Conservation (phyloP, 208 protist species). For the Porcisia hertigi region DNA sequence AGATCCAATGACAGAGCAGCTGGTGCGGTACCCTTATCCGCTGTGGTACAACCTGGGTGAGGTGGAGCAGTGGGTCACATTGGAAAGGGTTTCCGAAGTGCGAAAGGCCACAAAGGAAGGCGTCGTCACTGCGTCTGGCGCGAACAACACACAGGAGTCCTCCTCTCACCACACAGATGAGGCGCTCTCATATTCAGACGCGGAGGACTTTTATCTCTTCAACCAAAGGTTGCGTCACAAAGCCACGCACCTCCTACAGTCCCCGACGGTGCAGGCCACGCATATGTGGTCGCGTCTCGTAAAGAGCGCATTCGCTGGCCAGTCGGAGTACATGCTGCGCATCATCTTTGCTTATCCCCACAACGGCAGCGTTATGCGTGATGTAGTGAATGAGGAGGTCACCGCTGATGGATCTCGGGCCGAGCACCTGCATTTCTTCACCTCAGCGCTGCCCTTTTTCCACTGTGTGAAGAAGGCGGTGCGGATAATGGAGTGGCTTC, state of each 20-base stretch:
- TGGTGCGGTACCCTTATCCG: slow-evolving; percentile 23
- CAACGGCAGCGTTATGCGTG: slow-evolving; percentile 69
- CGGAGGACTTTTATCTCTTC: slow-evolving; percentile 25
- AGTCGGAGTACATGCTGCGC: slow-evolving; percentile 62
- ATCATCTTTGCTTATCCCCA: slow-evolving; percentile 78
- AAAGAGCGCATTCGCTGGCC: slow-evolving; percentile 35
- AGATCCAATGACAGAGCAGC: slow-evolving; percentile 34
- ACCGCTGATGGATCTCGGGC: slow-evolving; percentile 19
- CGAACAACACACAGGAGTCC: not conserved
- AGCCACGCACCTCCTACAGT: slow-evolving; percentile 13
- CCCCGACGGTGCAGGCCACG: slow-evolving; percentile 8
- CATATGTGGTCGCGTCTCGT: slow-evolving; percentile 27
- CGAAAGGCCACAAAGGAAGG: not conserved
- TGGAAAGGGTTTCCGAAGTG: not conserved
- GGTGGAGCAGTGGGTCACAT: slow-evolving; percentile 7
- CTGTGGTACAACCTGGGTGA: slow-evolving; percentile 17
- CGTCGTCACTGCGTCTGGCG: not conserved
- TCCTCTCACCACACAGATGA: not conserved
- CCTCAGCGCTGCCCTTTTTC: slow-evolving; percentile 34
- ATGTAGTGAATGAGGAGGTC: slow-evolving; percentile 53
- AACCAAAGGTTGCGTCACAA: slow-evolving; percentile 14
- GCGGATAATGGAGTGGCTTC: slow-evolving; percentile 48
- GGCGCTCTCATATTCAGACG: not conserved
- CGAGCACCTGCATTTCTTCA: slow-evolving; percentile 55
- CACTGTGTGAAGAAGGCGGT: slow-evolving; percentile 44